Base-by-base conservation (phyloP, 805 yeast species). In the Schwanniomyces pseudopolymorphus region DNA sequence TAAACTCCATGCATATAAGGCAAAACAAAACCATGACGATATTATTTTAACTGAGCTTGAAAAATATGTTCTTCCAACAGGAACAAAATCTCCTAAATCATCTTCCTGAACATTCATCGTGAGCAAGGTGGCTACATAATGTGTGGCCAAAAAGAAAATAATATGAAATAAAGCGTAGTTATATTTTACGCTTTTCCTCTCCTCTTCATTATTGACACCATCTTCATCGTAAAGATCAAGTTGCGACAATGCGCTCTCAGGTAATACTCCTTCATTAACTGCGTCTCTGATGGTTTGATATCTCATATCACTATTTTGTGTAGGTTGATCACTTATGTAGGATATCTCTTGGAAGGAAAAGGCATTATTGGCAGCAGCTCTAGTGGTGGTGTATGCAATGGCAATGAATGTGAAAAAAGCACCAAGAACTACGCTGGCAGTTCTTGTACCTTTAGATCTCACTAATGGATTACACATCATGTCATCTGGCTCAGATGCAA, bases 401-500 rank as follows among this genome's bases (percentile, higher is more conserved):
- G 99, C 97, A 43, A 89, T 75, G 60, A 94, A 89, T 0, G 99
- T 94, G 72, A 95, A 90, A 14, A 90, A 69, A 0, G 98, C 97
- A 14, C 98, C 98, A 44, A 94, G 61, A 1, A 94, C 80, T 45
- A 91, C 84, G 49, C 96, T 86, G 17, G 89, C 81, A 2, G 96
- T 89, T 57, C 98, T 80, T 0, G 99, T 90, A 3, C 97, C 96
- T 44, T 81, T 77, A 5, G 96, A 87, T 54, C 98, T 79, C 14
- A 92, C 83, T 50, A 94, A 74, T 10, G 99, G 99, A 63, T 94
- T 94, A 66, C 99, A 94, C 56, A 75, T 72, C 61, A 78, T 83
- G 69, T 92, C 98, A 67, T 94, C 99, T 0, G 99, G 99, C 66
- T 92, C 98, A 10, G 96, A 84, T 1, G 96, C 85, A 56, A 94